Percentiles rank a stretch among this genome's conserved stretches.
These are phyloP conservation scores for Antitrichia curtipendula DNA, from an alignment of 225 moss, liverwort and hornwort genomes.

Conservation along the genomic window DNA sequence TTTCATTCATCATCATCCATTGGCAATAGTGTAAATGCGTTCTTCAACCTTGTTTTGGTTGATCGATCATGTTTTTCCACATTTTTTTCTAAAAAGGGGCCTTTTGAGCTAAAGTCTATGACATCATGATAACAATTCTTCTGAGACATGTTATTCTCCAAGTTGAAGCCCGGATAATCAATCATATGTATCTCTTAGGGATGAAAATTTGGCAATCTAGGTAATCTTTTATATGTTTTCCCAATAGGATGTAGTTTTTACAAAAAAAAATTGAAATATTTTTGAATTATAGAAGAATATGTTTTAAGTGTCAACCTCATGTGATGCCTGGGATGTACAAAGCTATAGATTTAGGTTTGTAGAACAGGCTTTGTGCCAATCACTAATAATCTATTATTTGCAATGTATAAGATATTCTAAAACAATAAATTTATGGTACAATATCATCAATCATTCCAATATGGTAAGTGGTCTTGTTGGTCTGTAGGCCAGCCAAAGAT, in stretches of 20 bases:
- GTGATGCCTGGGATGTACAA: no score
- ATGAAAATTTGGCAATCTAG: neutral
- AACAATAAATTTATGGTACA: neutral
- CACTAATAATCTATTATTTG: no score
- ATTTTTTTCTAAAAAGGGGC: accelerated
- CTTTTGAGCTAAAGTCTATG: neutral
- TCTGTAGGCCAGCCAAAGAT: accelerated
- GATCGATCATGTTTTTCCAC: neutral
- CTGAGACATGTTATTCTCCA: neutral
- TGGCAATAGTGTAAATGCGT: neutral
- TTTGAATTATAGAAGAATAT: no score
- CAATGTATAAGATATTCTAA: neutral
- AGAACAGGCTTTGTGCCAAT: no score
- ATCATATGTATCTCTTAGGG: no score
- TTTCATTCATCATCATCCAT: neutral
- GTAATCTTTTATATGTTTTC: no score
- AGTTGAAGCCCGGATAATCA: accelerated
- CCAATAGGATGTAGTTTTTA: neutral
- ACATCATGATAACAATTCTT: no score
- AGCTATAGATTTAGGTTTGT: no score
- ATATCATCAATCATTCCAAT: neutral
- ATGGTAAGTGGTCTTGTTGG: neutral
- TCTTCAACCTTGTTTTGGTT: neutral
- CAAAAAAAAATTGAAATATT: neutral
- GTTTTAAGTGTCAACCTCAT: no score